Conservation (phyloP, 495 filamentous ascomycete genomes). For the Cairneyella variabilis region DNA sequence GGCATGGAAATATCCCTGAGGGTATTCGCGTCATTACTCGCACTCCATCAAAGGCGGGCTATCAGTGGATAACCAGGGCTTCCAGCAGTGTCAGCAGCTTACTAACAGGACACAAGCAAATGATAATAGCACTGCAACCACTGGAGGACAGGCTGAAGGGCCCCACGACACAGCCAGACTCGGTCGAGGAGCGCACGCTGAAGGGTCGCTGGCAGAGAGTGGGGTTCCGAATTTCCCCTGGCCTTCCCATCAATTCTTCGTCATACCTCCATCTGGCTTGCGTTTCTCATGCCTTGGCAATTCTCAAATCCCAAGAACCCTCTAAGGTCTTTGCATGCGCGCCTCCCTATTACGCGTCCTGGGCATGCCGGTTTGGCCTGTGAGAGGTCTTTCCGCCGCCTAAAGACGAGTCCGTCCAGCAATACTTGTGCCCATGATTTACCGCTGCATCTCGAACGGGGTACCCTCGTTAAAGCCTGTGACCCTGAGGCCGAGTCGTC, state of each 20-base stretch:
- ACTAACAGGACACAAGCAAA: no score
- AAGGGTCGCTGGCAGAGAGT: no score
- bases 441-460: constrained; percentile 18
- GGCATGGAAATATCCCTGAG: background rate
- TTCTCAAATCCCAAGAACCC: background rate
- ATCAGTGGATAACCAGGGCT: no score
- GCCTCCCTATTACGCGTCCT: constrained; percentile 10
- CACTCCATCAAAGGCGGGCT: no score
- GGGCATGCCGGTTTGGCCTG: constrained; percentile 15
- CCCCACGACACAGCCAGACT: no score
- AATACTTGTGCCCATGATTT: constrained; percentile 11
- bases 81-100: no score
- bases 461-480: constrained; percentile 22
- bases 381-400: constrained; percentile 6
- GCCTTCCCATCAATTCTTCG: background rate
- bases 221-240: no score
- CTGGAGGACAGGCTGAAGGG: no score
- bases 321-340: constrained; percentile 7
- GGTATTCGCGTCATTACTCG: constrained; percentile 18
- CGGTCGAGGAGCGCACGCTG: no score
- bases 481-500: constrained; percentile 17
- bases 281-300: constrained; percentile 12
- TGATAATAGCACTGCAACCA: no score
- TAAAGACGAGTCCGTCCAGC: no score
- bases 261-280: background rate